Evolutionary conservation across 2,329 filamentous ascomycete genomes (phyloP), one percentile per base, ranked within the genome.

Genomic region (Aspergillus sojae): DNA sequence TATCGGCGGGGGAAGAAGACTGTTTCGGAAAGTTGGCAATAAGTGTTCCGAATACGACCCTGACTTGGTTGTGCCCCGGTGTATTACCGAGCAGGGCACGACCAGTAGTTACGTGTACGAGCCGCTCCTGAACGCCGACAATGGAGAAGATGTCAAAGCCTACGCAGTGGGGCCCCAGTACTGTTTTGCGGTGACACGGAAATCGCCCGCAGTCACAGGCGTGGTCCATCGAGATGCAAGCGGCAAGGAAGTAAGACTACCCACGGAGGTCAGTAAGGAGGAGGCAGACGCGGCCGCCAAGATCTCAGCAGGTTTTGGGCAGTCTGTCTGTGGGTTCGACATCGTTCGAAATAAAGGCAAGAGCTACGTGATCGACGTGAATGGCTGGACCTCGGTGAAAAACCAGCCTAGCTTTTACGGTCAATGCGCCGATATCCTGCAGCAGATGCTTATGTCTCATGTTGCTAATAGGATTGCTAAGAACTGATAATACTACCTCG

Each of bases 331-430:
- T 74, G 94, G 94, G 0, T 97, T 97, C 70, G 94, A 97, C 75
- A 82, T 97, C 45, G 81, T 97, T 57, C 88, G 94, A 32, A 91
- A 91, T 10, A 88, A 87, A 53, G 91, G 91, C 19, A 91, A 92
- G 75, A 96, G 93, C 75, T 97, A 92, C 78, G 94, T 97, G 55
- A 97, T 97, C 68, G 94, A 97, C 72, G 94, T 97, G 70, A 97
- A 97, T 75, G 94, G 94, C 9, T 97, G 94, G 94, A 97, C 93
- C 73, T 97, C 97, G 72, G 94, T 97, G 75, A 97, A 97, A 77
- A 94, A 97, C 75, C 97, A 97, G 71, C 92, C 96, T 65, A 92
- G 94, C 61, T 97, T 97, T 77, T 97, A 97, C 75, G 90, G 96
- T 71, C 91, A 92, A 72, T 93, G 89, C 69, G 88, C 94, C 26